Base-by-base conservation (phyloP, 106 monocot species). In the Allium sativum region DNA sequence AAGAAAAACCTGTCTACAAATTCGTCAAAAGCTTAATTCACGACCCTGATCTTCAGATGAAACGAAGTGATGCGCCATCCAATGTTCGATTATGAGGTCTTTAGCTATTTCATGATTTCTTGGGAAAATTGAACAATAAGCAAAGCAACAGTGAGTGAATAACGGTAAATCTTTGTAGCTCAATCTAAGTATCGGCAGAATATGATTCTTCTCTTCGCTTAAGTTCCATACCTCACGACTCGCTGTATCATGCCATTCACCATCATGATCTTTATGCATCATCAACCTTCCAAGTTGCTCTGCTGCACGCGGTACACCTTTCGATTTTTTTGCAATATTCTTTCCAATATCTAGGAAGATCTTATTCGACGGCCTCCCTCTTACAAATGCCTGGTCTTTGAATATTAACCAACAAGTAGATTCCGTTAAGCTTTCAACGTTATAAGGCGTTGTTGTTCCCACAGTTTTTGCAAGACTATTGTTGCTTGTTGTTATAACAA, bases 11-110 rank as follows among this genome's bases (percentile, higher is more conserved):
- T 65, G 12, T 52, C 21, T 1, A 20, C 18, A 11, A 65, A 15
- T 20, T 65, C 7, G 13, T 12, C 40, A 12, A 65, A 65, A 15
- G 15, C 13, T 16, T n/a, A n/a, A n/a, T n/a, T 48, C 52, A 50
- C 16, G 22, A 9, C 12, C 42, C 1, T 13, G 20, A 18, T 7
- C 62, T 5, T 17, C 51, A 3, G 43, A 53, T 16, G 44, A 41
- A 46, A 72, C 10, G 40, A 65, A 65, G 7, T 54, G 55, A n/a
- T 65, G 12, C 3, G 72, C 72, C 31, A 72, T 57, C 72, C 72
- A 72, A 17, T 43, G 45, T 9, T 64, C 11, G 13, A 65, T 65
- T 40, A 65, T 4, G 10, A 9, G 0, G 4, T 70, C 70, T 42
- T 70, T 70, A 11, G 21, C 40, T 14, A 70, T 16, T 18, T 53